Conservation (phyloP, 768 basidiomycete genomes). For the Arthromyces matolae region DNA sequence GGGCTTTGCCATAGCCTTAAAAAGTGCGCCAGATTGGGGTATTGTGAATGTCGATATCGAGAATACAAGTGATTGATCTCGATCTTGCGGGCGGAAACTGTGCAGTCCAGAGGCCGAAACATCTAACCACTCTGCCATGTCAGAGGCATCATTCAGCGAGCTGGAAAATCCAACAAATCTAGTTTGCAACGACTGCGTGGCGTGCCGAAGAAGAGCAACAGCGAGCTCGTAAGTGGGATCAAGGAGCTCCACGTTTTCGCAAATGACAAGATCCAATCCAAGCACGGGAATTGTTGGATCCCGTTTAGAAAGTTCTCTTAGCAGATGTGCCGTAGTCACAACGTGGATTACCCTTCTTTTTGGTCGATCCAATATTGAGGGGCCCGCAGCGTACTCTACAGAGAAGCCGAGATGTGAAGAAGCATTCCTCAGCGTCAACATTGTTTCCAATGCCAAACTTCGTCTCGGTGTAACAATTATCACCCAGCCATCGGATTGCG, state of each 20-base stretch:
- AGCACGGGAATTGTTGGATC: conserved; percentile 25
- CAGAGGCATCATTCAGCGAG: conserved; percentile 77
- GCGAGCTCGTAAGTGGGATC: conserved; percentile 79
- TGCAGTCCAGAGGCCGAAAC: conserved; percentile 61
- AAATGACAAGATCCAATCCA: conserved; percentile 64
- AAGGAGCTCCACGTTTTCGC: conserved; percentile 83
- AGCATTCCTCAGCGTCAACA: conserved; percentile 47
- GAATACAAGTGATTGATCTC: conserved; percentile 72
- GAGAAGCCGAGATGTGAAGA: conserved; percentile 37
- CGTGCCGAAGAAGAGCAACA: conserved; percentile 66
- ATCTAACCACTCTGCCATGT: conserved; percentile 81
- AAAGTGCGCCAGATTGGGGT: conserved; percentile 79
- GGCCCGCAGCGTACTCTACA: conserved; percentile 31
- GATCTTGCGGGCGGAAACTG: conserved; percentile 77
- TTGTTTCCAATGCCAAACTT: conserved; percentile 51
- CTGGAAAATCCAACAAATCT: conserved; percentile 76
- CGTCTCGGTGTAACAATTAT: conserved; percentile 62
- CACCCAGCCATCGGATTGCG: conserved; percentile 47
- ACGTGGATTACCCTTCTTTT: conserved; percentile 49
- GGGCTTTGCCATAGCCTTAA: conserved; percentile 91
- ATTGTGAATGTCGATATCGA: conserved; percentile 78
- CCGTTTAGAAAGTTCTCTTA: conserved; percentile 37
- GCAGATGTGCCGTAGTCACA: conserved; percentile 49
- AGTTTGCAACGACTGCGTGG: conserved; percentile 55
- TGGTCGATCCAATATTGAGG: conserved; percentile 33